A percentile compares a stretch with the other conserved stretches of the same genome.
Conservation (phyloP, 163 green algal genomes). For the Coccomyxa subellipsoidea region DNA sequence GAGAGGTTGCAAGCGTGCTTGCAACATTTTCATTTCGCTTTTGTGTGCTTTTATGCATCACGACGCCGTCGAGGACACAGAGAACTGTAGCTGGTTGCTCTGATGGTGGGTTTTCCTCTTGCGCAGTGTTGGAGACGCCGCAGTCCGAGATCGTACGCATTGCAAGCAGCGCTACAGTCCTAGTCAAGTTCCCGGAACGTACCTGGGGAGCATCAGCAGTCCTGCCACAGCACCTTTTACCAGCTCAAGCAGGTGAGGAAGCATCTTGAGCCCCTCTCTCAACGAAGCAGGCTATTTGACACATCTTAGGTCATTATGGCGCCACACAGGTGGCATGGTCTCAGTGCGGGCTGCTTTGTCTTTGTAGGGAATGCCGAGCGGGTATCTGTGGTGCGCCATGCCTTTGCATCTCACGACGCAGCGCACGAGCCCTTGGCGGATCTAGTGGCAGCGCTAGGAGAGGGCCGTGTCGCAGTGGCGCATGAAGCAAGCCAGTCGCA, state of each 20-base stretch:
- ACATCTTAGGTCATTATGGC: not conserved
- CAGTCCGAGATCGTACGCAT: constrained; percentile 28
- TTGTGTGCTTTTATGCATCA: too few species aligned
- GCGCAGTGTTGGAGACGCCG: constrained; percentile 32
- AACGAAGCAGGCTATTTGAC: not conserved
- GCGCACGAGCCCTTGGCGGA: constrained; percentile 32
- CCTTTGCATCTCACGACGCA: constrained; percentile 63
- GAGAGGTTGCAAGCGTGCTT: too few species aligned
- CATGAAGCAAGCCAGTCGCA: constrained; percentile 28
- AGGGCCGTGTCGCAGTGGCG: constrained; percentile 48
- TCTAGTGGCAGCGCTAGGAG: constrained; percentile 41
- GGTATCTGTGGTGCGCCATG: constrained; percentile 65
- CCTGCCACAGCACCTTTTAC: constrained; percentile 29
- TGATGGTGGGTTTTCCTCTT: not conserved
- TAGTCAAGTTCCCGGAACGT: constrained; percentile 51
- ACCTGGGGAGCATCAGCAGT: constrained; percentile 43
- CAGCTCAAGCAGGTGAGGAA: constrained; percentile 22
- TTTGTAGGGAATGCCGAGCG: constrained; percentile 10
- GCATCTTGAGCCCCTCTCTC: constrained; percentile 4
- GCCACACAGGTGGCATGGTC: not conserved
- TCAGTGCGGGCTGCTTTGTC: not conserved
- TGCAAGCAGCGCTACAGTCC: constrained; percentile 22
- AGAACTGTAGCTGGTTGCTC: too few species aligned
- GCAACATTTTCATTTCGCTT: too few species aligned
- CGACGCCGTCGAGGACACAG: too few species aligned